Conservation (phyloP, 768 basidiomycete genomes). For the Lentinula boryana region DNA sequence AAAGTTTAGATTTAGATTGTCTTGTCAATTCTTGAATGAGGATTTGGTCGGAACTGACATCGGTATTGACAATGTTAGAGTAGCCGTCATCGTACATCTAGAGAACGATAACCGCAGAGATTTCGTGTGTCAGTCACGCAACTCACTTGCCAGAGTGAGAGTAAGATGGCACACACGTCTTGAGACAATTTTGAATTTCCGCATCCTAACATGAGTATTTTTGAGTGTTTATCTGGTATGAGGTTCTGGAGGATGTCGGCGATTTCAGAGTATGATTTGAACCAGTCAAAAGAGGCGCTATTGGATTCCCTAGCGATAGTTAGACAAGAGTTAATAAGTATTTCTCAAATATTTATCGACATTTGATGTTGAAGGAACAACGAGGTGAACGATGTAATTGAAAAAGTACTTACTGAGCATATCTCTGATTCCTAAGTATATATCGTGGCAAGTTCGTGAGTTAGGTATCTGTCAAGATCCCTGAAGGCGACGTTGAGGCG, state of each 20-base stretch:
- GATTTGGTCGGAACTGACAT: conserved; percentile 38
- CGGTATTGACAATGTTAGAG: conserved; percentile 70
- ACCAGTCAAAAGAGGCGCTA: conserved; percentile 77
- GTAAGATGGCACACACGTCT: conserved; percentile 43
- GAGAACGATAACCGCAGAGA: background rate
- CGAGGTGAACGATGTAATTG: no score
- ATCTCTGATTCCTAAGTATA: conserved; percentile 56
- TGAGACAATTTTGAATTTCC: conserved; percentile 80
- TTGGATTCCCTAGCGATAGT: conserved; percentile 42
- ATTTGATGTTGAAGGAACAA: no score
- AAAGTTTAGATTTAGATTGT: background rate
- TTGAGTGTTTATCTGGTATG: conserved; percentile 53
- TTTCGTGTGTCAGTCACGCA: background rate
- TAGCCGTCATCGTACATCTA: conserved; percentile 90
- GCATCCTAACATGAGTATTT: conserved; percentile 78
- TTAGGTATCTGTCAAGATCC: background rate
- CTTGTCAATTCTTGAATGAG: background rate
- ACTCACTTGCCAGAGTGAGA: background rate
- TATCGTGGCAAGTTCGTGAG: background rate
- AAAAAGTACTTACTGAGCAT: conserved; percentile 44
- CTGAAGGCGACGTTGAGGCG: background rate
- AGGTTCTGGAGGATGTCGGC: conserved; percentile 51
- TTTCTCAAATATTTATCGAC: no score
- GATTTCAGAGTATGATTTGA: conserved; percentile 77
- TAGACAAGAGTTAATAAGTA: no score